These are phyloP conservation scores for Cardiospermum halicacabum DNA, from an alignment of 345 rosid genomes.

Conservation along the genomic window DNA sequence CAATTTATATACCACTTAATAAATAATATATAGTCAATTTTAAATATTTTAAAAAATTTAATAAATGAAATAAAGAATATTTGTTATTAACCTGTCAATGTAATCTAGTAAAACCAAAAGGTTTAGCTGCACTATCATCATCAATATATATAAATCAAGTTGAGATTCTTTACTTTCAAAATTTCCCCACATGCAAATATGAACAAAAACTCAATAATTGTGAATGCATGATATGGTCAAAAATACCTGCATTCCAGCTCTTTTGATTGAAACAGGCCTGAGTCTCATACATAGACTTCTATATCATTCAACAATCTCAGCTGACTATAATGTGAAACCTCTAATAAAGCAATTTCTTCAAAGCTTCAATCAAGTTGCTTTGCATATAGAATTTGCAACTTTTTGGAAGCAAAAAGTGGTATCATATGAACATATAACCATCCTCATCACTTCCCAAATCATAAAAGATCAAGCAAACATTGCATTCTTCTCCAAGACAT, in stretches of 20 bases:
- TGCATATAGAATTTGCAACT: not conserved
- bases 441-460: not conserved
- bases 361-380: not conserved
- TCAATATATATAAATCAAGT: not conserved
- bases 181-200: no score
- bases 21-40: not conserved
- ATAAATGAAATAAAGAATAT: no score
- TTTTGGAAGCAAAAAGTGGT: constrained; percentile 12
- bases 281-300: not conserved
- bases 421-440: not conserved
- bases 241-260: constrained; percentile 4
- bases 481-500: not conserved
- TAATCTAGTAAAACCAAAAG: no score
- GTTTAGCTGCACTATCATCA: no score
- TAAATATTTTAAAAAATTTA: not conserved
- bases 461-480: not conserved
- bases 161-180: no score
- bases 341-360: no score
- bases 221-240: constrained; percentile 6
- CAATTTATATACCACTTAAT: no score
- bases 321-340: not conserved
- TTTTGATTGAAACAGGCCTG: not conserved
- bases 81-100: no score
- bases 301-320: constrained; percentile 9
- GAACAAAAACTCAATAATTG: not conserved